phyloP scores from a whole-genome alignment of 305 asterid genomes.

The Fraxinus greggii region DNA sequence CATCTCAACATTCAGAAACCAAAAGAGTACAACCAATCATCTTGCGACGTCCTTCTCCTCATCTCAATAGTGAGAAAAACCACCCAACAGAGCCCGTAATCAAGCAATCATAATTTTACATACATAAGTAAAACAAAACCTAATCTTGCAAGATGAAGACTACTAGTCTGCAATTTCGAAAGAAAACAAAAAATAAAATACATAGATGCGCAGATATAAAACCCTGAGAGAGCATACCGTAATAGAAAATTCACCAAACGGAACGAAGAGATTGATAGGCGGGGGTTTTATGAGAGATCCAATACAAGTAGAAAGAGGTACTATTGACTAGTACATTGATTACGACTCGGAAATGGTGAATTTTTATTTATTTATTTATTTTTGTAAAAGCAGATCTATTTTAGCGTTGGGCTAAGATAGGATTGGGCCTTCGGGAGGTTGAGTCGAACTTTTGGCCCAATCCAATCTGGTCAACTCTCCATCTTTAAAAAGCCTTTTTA shows the following conservation, averaged over 20 bases:
- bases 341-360: conserved; percentile 6
- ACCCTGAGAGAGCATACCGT: conserved; percentile 15
- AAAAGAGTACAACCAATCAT: too few relatives aligned
- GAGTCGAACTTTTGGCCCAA: too few relatives aligned
- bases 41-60: too few relatives aligned
- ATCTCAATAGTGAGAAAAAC: neutral
- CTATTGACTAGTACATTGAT: too few relatives aligned
- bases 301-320: conserved; percentile 16
- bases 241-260: conserved; percentile 18
- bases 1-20: too few relatives aligned
- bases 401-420: neutral
- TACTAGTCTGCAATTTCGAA: neutral
- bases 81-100: neutral
- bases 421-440: conserved; percentile 13
- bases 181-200: too few relatives aligned
- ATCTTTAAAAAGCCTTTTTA: too few relatives aligned
- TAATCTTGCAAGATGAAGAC: neutral
- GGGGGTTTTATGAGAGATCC: conserved; percentile 26
- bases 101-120: neutral
- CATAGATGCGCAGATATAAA: neutral
- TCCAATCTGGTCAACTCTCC: too few relatives aligned
- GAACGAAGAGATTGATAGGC: conserved; percentile 4
- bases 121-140: neutral
- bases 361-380: too few relatives aligned
- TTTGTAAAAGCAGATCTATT: too few relatives aligned